Evolutionary conservation across 2,329 filamentous ascomycete genomes (phyloP), one percentile per base, ranked within the genome.

Genomic region (Exutisphaerella laricina): DNA sequence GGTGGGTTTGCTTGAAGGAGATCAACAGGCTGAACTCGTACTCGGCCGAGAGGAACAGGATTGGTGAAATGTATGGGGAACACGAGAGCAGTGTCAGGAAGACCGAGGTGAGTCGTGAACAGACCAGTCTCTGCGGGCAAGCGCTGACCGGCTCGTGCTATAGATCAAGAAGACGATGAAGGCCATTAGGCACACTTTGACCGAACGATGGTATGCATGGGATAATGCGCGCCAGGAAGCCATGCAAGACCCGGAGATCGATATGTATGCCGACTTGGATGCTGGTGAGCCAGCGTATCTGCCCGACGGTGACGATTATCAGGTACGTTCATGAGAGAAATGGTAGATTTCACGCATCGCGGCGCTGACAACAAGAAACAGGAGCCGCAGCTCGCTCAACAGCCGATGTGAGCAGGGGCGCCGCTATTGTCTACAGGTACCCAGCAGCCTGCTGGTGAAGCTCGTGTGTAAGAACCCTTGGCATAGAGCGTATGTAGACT

Each of bases 1-100:
- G 90, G 88, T 98, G 89, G 88, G 78, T 88, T 42, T 97, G 92
- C 64, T 77, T 84, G 47, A 88, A 86, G 70, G 92, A 98, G 70
- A 75, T 85, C 58, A 98, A 98, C 68, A 79, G 86, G 55, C 79
- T 97, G 56, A 75, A 80, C n/a, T 97, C 94, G 21, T 81, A 84
- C 54, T 73, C 74, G 40, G 66, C 74, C 44, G 88, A 94, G 70
- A 75, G 86, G 57, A 61, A 70, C 21, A 77, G 84, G 54, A 61
- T 85, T 42, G 73, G 82, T 52, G 43, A 48, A n/a, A 53, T 59
- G 48, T 92, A 85, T 59, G 90, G 90, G 54, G 76, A 82, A 18
- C 71, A 70, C 32, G 86, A 94, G 69, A 72, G 77, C 31, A 67
- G 73, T 14, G 61, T 68, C 31, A 78, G 92, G 50, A 77, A 88